Evolutionary conservation across 2,329 filamentous ascomycete genomes (phyloP).

Genomic region (Aspergillus puulaauensis): DNA sequence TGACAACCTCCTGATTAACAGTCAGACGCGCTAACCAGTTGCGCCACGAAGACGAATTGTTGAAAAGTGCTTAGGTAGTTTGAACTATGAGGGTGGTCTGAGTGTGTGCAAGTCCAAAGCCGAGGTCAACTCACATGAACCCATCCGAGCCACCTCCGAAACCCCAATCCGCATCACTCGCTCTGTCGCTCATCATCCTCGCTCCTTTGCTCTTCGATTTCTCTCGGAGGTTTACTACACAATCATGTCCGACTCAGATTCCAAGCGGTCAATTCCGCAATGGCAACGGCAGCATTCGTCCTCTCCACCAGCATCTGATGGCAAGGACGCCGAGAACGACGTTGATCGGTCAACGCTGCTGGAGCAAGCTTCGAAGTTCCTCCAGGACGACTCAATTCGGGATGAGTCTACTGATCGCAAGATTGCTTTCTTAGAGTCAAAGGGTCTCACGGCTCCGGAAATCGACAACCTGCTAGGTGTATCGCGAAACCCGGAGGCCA

Average conservation of each 20-base stretch:
- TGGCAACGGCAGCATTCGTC: constrained; percentile 42
- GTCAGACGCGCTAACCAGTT: constrained; percentile 1
- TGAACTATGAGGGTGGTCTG: too few relatives aligned
- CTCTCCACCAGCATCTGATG: constrained; percentile 27
- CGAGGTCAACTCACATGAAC: constrained; percentile 1
- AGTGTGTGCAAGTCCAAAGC: neutral
- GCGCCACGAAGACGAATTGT: neutral
- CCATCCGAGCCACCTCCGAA: neutral
- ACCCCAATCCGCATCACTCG: too few relatives aligned
- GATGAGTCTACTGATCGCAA: constrained; percentile 71
- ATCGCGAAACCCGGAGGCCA: constrained; percentile 33
- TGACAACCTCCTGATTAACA: constrained; percentile 3
- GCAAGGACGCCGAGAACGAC: neutral
- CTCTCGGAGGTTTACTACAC: neutral
- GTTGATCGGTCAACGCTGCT: constrained; percentile 43
- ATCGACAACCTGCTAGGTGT: constrained; percentile 65
- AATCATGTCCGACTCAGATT: constrained; percentile 34
- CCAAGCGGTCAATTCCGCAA: constrained; percentile 37
- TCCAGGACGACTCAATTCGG: constrained; percentile 71
- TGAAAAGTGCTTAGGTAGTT: too few relatives aligned
- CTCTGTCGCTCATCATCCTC: neutral
- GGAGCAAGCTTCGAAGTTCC: constrained; percentile 72
- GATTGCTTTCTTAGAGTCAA: constrained; percentile 71
- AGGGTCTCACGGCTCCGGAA: constrained; percentile 67
- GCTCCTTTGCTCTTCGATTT: neutral